Evolutionary conservation across 2,329 filamentous ascomycete genomes (phyloP).

Genomic region (Diaporthe aspalathi): DNA sequence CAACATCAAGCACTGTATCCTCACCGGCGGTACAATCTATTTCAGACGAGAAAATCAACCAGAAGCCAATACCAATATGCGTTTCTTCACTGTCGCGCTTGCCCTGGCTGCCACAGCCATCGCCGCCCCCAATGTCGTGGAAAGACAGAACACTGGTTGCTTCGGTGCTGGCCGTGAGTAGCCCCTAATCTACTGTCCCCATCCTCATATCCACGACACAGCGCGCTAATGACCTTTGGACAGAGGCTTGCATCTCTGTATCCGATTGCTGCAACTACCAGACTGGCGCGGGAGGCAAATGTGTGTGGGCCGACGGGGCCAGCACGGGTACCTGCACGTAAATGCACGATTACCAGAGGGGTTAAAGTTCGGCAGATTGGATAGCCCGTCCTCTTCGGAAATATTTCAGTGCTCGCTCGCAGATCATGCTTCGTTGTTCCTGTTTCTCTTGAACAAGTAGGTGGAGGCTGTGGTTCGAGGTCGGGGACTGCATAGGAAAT

Average conservation of each 20-base stretch:
- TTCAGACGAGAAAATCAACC: background rate
- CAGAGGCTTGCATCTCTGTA: background rate
- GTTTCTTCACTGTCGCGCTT: background rate
- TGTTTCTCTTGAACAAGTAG: too few species aligned
- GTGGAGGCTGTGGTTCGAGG: too few species aligned
- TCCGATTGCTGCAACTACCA: conserved; percentile 8
- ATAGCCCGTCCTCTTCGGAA: too few species aligned
- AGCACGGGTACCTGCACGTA: background rate
- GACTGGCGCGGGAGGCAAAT: background rate
- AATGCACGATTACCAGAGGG: background rate
- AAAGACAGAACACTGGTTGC: conserved; percentile 1
- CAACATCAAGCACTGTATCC: background rate
- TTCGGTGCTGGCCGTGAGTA: conserved; percentile 1
- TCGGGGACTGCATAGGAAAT: too few species aligned
- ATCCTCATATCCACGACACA: background rate
- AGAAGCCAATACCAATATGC: background rate
- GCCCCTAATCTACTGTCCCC: background rate
- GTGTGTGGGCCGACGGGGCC: background rate
- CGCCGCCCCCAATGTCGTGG: background rate
- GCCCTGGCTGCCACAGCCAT: conserved; percentile 3
- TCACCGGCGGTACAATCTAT: background rate
- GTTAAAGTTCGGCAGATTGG: too few species aligned
- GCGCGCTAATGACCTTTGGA: background rate
- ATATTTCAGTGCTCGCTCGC: too few species aligned
- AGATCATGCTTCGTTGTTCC: too few species aligned